Base-by-base conservation (phyloP, 163 green algal genomes). In the Prototheca wickerhamii region DNA sequence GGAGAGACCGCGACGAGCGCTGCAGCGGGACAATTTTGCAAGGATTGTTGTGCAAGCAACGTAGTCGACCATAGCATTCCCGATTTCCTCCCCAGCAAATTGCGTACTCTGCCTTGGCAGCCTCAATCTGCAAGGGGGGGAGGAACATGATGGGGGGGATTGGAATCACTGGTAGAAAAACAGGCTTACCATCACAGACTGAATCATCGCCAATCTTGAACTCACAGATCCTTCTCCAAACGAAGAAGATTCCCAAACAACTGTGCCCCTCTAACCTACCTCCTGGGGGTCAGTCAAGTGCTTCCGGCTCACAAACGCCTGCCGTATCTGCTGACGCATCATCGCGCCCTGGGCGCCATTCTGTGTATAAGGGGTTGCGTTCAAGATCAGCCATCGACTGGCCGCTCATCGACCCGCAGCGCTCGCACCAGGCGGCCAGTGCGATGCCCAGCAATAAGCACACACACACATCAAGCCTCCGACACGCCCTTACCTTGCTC, bases 151-250 rank as follows among this genome's bases (percentile, higher is more conserved):
- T 12, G 50, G 18, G 23, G 18, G 25, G 17, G 17, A 50, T n/a
- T 50, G 12, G 40, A 50, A 17, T 12, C 40, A 50, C 40, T n/a
- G 17, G 40, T 50, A 50, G n/a, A n/a, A n/a, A n/a, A n/a, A n/a
- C n/a, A n/a, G n/a, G n/a, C n/a, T n/a, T n/a, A n/a, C n/a, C n/a
- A n/a, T n/a, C n/a, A n/a, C n/a, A n/a, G n/a, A n/a, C n/a, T n/a
- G n/a, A n/a, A n/a, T n/a, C n/a, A n/a, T n/a, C n/a, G n/a, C 15
- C 37, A 44, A 44, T 21, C 10, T 21, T 44, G 26, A 12, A 68
- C 72, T 71, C 51, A 76, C 64, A 76, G 76, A 44, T 84, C 60
- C 52, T 78, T 84, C 8, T 85, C 73, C 43, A 82, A 52, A 31
- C 77, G 67, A 57, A 84, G 82, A 69, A 75, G 67, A 55, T 65